These are phyloP conservation scores for Euptelea pleiosperma DNA, from an alignment of 164 flowering plant genomes.

Conservation along the genomic window DNA sequence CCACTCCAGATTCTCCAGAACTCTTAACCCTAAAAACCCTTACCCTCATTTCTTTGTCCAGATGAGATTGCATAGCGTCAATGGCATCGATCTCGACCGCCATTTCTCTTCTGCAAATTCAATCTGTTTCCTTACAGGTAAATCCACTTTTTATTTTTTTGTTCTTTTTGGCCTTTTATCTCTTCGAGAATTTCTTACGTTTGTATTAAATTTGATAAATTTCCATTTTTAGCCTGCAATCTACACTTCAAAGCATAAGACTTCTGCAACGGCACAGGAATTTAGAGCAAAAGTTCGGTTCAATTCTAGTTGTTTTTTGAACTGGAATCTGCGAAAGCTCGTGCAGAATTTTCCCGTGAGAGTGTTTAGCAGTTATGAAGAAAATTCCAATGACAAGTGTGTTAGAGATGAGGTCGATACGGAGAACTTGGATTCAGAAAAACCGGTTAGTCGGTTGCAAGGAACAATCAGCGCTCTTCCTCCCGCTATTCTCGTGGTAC, in stretches of 20 bases:
- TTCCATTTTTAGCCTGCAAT: constrained; percentile 15
- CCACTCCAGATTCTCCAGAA: no score
- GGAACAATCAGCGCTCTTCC: constrained; percentile 31
- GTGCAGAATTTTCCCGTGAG: constrained; percentile 12
- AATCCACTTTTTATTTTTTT: not conserved
- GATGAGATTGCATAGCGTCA: constrained; percentile 7
- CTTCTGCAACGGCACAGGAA: constrained; percentile 15
- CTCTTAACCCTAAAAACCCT: no score
- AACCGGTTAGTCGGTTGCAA: constrained; percentile 28
- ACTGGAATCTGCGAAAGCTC: constrained; percentile 12
- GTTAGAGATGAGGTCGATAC: constrained; percentile 14
- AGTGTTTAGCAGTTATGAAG: constrained; percentile 20
- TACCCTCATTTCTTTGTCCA: no score
- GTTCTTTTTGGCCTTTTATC: not conserved
- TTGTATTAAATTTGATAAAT: no score
- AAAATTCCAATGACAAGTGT: constrained; percentile 19
- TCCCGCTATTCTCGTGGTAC: constrained; percentile 42
- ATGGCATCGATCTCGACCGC: constrained; percentile 41
- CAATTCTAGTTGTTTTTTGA: constrained; percentile 6
- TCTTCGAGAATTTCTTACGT: not conserved
- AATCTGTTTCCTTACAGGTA: constrained; percentile 27
- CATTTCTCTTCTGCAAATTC: constrained; percentile 24
- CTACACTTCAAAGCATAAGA: constrained; percentile 17
- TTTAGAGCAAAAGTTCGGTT: constrained; percentile 18
- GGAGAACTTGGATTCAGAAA: constrained; percentile 13